These are phyloP conservation scores for Aspergillus quadrilineatus DNA, from an alignment of 2,329 filamentous ascomycete species.

Conservation along the genomic window DNA sequence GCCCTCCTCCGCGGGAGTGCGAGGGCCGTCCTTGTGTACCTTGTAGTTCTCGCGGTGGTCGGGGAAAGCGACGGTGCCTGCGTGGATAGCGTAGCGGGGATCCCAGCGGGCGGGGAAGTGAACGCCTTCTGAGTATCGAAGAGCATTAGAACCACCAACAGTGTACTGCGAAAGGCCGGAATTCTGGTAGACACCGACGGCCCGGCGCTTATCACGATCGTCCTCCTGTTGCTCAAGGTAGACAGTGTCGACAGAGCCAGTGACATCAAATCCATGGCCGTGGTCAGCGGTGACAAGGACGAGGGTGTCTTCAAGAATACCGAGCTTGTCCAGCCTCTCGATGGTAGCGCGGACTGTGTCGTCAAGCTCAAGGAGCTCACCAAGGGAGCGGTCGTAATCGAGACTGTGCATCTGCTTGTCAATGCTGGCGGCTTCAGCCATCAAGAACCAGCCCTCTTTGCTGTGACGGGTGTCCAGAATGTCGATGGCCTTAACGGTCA, in stretches of 20 bases:
- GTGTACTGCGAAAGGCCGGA: conserved; percentile 77
- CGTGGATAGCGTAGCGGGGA: conserved; percentile 76
- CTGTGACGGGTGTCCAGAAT: conserved; percentile 66
- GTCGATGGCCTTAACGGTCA: conserved; percentile 84
- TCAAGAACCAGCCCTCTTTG: conserved; percentile 78
- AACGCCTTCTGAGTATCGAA: conserved; percentile 67
- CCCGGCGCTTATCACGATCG: conserved; percentile 71
- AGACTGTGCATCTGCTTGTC: conserved; percentile 88
- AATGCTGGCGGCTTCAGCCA: conserved; percentile 81
- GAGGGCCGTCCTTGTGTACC: conserved; percentile 65
- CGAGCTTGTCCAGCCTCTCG: conserved; percentile 64
- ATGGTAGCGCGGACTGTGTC: conserved; percentile 77
- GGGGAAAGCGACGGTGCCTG: conserved; percentile 68
- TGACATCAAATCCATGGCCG: conserved; percentile 86
- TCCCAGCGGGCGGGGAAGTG: conserved; percentile 84
- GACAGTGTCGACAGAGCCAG: conserved; percentile 75
- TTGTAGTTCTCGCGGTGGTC: conserved; percentile 76
- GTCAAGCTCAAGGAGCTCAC: conserved; percentile 80
- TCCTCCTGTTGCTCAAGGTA: conserved; percentile 66
- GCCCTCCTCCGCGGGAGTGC: conserved; percentile 57
- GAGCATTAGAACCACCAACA: conserved; percentile 56
- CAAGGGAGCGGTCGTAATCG: conserved; percentile 82
- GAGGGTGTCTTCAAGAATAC: conserved; percentile 71
- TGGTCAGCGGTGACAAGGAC: conserved; percentile 83
- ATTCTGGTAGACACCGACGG: conserved; percentile 70